Evolutionary conservation across 2,329 filamentous ascomycete species (phyloP), one percentile per base, ranked within the genome.

Genomic region (Lithohypha guttulata): DNA sequence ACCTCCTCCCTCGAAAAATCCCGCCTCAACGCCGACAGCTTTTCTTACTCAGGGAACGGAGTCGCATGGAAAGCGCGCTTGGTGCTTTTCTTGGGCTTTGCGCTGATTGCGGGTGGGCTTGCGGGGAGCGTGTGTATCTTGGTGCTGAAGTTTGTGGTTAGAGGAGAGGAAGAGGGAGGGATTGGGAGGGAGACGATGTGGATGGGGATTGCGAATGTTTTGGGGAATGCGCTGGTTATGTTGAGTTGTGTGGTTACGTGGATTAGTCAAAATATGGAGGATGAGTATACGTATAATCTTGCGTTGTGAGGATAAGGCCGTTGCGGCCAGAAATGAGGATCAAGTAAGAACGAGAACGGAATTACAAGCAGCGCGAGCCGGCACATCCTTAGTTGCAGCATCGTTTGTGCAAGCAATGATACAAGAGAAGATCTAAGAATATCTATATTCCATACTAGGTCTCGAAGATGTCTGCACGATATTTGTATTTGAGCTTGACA

Each of bases 1-100:
- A 81, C 81, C 65, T 81, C 81, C 59, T 75, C 69, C 45, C 81
- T 82, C 53, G 77, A 82, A 54, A 81, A 81, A 61, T 71, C 73
- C 18, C 66, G 76, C 27, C 58, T 82, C 41, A 71, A 68, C 26
- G 75, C 73, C 22, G 77, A 81, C 55, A 73, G 65, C 53, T 81
- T 76, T 55, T 74, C 69, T 43, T 81, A 81, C 58, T 71, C 66
- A 35, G 77, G 77, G 2, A 74, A 71, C 43, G 74, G 75, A 2
- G 75, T 80, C 20, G 75, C 77, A n/a, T 81, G 77, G 77, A 81
- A 80, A 57, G 78, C 77, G 43, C 62, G 73, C 45, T 68, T 81
- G 52, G 75, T 81, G 50, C 59, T 82, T 50, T 82, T 82, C 56
- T 59, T 81, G 51, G 77, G 77, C 3, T 81, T 82, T 63, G 77